Evolutionary conservation across 352 stramenopile genomes (phyloP).

Genomic region (Globisporangium nodosum): DNA sequence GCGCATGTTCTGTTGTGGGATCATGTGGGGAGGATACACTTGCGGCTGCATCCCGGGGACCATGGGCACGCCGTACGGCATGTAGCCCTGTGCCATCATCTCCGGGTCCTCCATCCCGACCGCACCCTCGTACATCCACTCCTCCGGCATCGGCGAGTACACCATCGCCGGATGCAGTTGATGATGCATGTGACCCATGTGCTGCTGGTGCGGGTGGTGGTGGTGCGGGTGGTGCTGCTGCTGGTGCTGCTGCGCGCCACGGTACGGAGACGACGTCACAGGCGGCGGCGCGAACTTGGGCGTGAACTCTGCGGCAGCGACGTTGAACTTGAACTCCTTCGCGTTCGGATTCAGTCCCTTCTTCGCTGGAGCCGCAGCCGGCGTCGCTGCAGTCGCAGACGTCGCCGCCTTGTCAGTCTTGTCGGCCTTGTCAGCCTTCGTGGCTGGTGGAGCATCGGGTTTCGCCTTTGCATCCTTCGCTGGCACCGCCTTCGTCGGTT

Average conservation of each 20-base stretch:
- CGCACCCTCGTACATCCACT: constrained; percentile 71
- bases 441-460: constrained; percentile 1
- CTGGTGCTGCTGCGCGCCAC: constrained; percentile 14
- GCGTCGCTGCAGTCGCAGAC: not conserved
- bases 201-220: constrained; percentile 10
- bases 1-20: constrained; percentile 51
- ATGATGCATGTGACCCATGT: constrained; percentile 20
- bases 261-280: constrained; percentile 44
- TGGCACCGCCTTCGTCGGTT: not conserved
- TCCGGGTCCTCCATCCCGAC: constrained; percentile 40
- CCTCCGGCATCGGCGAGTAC: constrained; percentile 50
- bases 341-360: constrained; percentile 80
- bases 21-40: constrained; percentile 61
- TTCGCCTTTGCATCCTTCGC: not conserved
- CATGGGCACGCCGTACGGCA: constrained; percentile 64
- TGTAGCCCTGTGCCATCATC: constrained; percentile 47
- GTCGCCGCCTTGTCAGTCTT: constrained; percentile 3
- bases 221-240: constrained; percentile 13
- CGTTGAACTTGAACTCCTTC: constrained; percentile 85
- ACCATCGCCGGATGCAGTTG: constrained; percentile 32
- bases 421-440: constrained; percentile 1
- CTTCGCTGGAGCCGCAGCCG: constrained; percentile 26
- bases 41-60: constrained; percentile 51
- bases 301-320: constrained; percentile 56
- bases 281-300: constrained; percentile 39